A percentile compares a stretch with the other conserved stretches of the same genome.
Conservation (phyloP, 345 rosid species). For the Combretum micranthum region DNA sequence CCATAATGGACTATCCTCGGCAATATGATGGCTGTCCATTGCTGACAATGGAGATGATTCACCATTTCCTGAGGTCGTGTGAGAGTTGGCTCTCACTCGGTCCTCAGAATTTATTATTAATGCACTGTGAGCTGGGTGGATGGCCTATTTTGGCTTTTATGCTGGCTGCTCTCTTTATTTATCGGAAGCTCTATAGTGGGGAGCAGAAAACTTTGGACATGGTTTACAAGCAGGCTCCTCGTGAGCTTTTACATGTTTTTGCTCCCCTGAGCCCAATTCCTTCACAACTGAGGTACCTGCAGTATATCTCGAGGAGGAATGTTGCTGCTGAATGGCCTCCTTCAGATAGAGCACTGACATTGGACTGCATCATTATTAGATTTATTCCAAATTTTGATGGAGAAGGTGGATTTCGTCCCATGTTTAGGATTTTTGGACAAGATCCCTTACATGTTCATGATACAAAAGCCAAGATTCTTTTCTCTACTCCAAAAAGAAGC, state of each 20-base stretch:
- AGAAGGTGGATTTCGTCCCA: constrained; percentile 78
- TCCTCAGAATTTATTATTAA: constrained; percentile 55
- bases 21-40: constrained; percentile 89
- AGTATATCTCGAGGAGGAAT: constrained; percentile 87
- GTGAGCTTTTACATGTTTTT: constrained; percentile 69
- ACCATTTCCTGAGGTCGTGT: constrained; percentile 83
- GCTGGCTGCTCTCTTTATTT: constrained; percentile 75
- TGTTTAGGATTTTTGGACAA: constrained; percentile 81
- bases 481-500: constrained; percentile 57
- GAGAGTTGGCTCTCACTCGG: constrained; percentile 98
- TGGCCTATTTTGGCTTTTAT: constrained; percentile 87
- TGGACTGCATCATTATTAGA: constrained; percentile 85
- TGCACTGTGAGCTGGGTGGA: constrained; percentile 90
- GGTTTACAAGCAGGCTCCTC: constrained; percentile 88
- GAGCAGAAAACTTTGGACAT: constrained; percentile 87
- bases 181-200: constrained; percentile 74
- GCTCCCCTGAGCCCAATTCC: constrained; percentile 83
- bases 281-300: constrained; percentile 82
- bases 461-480: constrained; percentile 45
- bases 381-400: constrained; percentile 63
- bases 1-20: constrained; percentile 95
- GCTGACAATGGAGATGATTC: constrained; percentile 76
- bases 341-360: constrained; percentile 71
- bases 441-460: constrained; percentile 66
- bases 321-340: constrained; percentile 92